These are phyloP conservation scores for Cryptosporidium viatorum DNA, from an alignment of 169 alveolate genomes.

Conservation along the genomic window DNA sequence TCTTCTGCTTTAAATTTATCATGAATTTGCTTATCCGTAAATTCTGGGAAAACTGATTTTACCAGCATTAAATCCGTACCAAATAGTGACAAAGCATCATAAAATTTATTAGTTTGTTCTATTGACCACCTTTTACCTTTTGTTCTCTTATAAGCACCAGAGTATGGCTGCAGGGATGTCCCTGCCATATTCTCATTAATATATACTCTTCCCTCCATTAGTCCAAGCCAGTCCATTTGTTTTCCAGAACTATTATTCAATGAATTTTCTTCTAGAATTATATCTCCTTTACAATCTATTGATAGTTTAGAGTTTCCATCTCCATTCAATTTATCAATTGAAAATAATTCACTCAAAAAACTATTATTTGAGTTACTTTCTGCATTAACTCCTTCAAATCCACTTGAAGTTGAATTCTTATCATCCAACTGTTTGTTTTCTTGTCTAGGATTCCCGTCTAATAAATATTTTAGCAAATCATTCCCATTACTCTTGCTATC, in stretches of 20 bases:
- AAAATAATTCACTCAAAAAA: conserved; percentile 50
- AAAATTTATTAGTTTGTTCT: conserved; percentile 79
- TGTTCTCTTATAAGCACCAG: conserved; percentile 80
- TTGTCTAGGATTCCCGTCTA: conserved; percentile 1
- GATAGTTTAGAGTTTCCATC: conserved; percentile 28
- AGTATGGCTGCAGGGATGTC: conserved; percentile 55
- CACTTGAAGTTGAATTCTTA: background rate
- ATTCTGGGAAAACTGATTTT: conserved; percentile 77
- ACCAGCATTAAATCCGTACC: conserved; percentile 80
- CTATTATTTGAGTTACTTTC: background rate
- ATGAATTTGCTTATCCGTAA: conserved; percentile 77
- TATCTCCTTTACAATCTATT: conserved; percentile 66
- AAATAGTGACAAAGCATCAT: conserved; percentile 76
- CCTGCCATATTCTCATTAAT: conserved; percentile 75
- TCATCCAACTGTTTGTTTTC: background rate
- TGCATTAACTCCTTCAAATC: background rate
- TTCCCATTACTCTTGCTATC: background rate
- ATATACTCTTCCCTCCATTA: conserved; percentile 73
- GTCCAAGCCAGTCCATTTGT: conserved; percentile 66
- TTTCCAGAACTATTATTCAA: background rate
- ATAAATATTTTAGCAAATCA: conserved; percentile 31
- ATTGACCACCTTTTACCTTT: conserved; percentile 79
- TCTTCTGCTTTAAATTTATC: conserved; percentile 78
- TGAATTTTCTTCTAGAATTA: conserved; percentile 24
- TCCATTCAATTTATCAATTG: conserved; percentile 44